Evolutionary conservation across 2,329 filamentous ascomycete genomes (phyloP), one percentile per base, ranked within the genome.

Genomic region (Venturiaceae sp.): DNA sequence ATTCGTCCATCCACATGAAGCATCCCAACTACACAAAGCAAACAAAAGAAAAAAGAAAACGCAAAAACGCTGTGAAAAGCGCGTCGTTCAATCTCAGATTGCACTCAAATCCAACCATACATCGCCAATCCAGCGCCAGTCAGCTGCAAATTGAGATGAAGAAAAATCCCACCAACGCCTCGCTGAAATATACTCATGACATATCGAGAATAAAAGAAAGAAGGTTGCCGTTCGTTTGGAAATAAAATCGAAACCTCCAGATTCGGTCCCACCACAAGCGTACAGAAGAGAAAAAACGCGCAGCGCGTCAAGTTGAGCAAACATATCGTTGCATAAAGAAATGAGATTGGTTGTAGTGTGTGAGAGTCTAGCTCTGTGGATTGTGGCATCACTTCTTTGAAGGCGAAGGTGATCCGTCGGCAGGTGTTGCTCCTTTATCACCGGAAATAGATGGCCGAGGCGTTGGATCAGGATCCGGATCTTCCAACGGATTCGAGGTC

Each of bases 111-210:
- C n/a, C n/a, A n/a, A n/a, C n/a, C n/a, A n/a, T n/a, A n/a, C n/a
- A n/a, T n/a, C n/a, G n/a, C n/a, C n/a, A 26, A 23, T 50, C 44
- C 44, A 50, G 26, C 44, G 26, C 3, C 23, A 28, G 13, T 30
- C 13, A 30, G 44, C 44, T 50, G 44, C 23, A n/a, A 50, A 30
- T 30, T 16, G 26, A 50, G 9, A 50, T 21, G 21, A 5, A 30
- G n/a, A 50, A 53, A 36, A n/a, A 37, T 37, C 52, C 52, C 52
- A 37, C 52, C 52, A 53, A 53, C 52, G 30, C 52, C 52, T 53
- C 52, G 52, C 52, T 53, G 52, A 53, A 53, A 53, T 53, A 37
- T 34, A 53, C 52, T 34, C 19, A 37, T 37, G 52, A 53, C 52
- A 53, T 53, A 53, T 34, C 34, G 21, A 14, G 34, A 23, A 30